A percentile compares a stretch with the other conserved stretches of the same genome.
phyloP scores from a whole-genome alignment of 768 basidiomycete genomes.

The Amanita brunnescens region DNA sequence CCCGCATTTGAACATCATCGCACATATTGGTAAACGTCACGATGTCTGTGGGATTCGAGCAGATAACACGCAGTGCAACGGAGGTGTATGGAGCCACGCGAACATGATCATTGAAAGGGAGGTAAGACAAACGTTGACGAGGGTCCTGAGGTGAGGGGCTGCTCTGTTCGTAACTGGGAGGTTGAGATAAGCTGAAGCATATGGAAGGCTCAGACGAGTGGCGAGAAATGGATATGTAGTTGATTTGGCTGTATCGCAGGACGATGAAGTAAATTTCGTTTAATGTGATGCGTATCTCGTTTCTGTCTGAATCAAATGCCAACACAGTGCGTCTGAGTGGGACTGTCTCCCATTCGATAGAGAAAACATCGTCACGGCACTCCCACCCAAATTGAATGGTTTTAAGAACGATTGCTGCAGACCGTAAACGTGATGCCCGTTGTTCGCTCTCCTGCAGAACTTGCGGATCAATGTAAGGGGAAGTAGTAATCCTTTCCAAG shows the following conservation, averaged over 20 bases:
- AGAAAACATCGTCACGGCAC: conserved; percentile 49
- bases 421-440: conserved; percentile 21
- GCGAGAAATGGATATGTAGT: conserved; percentile 25
- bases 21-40: conserved; percentile 29
- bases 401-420: conserved; percentile 21
- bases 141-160: conserved; percentile 14
- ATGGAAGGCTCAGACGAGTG: conserved; percentile 28
- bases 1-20: conserved; percentile 28
- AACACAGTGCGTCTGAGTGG: conserved; percentile 21
- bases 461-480: conserved; percentile 35
- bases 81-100: conserved; percentile 44
- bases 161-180: conserved; percentile 31
- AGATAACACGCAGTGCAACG: conserved; percentile 43
- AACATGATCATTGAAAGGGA: conserved; percentile 33
- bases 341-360: conserved; percentile 45
- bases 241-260: conserved; percentile 37
- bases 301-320: conserved; percentile 31
- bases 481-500: conserved; percentile 26
- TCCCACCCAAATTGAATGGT: conserved; percentile 53
- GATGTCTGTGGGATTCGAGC: conserved; percentile 24
- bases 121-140: conserved; percentile 28
- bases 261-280: conserved; percentile 26
- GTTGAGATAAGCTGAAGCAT: conserved; percentile 32
- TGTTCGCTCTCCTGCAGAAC: conserved; percentile 25
- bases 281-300: conserved; percentile 35